phyloP scores from a whole-genome alignment of 2,329 filamentous ascomycete species.

The Colletotrichum kahawae region DNA sequence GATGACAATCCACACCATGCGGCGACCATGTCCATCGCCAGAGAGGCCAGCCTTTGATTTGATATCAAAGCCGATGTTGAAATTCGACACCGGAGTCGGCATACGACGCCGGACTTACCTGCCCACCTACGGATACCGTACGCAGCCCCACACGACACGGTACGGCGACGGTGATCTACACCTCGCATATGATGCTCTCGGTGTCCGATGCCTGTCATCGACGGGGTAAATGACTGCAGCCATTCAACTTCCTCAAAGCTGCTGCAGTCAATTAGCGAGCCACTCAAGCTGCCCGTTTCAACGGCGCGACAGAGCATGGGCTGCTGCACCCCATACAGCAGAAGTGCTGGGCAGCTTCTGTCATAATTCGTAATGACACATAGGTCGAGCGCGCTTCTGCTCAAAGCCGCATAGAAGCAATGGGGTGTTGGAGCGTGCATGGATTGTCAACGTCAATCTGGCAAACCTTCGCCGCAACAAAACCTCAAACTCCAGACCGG shows the following conservation, averaged over 20 bases:
- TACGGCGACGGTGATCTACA: background rate
- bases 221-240: background rate
- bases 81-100: background rate
- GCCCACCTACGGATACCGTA: background rate
- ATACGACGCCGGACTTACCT: background rate
- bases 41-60: background rate
- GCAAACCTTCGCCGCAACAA: conserved; percentile 9
- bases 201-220: background rate
- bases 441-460: background rate
- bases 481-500: conserved; percentile 4
- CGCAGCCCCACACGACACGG: background rate
- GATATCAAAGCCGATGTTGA: background rate
- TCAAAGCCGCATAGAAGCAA: background rate
- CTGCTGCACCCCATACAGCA: background rate
- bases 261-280: background rate
- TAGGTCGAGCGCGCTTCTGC: background rate
- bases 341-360: background rate
- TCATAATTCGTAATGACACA: background rate
- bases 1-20: background rate
- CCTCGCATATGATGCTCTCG: background rate
- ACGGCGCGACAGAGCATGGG: background rate
- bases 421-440: background rate
- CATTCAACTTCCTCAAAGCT: background rate
- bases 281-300: conserved; percentile 8
- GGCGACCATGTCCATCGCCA: background rate